phyloP scores from a whole-genome alignment of 495 filamentous ascomycete species.

The Hypoxylon crocopeplum region DNA sequence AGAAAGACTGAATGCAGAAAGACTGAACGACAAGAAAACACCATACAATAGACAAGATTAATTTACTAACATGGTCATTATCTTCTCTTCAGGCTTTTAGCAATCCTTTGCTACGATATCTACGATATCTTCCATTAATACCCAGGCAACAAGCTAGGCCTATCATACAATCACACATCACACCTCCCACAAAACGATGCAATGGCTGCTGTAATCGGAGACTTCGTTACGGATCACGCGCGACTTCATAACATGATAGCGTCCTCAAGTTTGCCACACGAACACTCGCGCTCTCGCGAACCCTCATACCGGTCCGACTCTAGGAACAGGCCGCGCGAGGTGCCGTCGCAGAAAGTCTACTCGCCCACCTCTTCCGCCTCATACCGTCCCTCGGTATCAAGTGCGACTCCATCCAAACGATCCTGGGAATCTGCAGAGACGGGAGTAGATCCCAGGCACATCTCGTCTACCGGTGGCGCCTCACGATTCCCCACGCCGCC shows the following conservation, averaged over 20 bases:
- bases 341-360: conserved; percentile 37
- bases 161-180: conserved; percentile 3
- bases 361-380: conserved; percentile 39
- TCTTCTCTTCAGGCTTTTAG: conserved; percentile 19
- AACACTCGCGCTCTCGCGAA: conserved; percentile 49
- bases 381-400: conserved; percentile 28
- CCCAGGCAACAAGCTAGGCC: too few species aligned
- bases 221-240: conserved; percentile 53
- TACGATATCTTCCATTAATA: too few species aligned
- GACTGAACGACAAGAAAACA: too few species aligned
- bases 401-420: conserved; percentile 39
- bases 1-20: too few species aligned
- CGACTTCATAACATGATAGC: conserved; percentile 56
- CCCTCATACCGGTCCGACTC: conserved; percentile 48
- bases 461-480: conserved; percentile 42
- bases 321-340: conserved; percentile 47
- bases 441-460: conserved; percentile 27
- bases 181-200: conserved; percentile 35
- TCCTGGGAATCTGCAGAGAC: conserved; percentile 39
- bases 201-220: conserved; percentile 58
- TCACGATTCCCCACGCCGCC: conserved; percentile 57
- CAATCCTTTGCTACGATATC: too few species aligned
- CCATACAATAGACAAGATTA: conserved; percentile 6
- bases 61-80: conserved; percentile 11
- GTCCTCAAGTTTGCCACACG: conserved; percentile 41